These are phyloP conservation scores for Mycena sanguinolenta DNA, from an alignment of 768 basidiomycete species.

Conservation along the genomic window DNA sequence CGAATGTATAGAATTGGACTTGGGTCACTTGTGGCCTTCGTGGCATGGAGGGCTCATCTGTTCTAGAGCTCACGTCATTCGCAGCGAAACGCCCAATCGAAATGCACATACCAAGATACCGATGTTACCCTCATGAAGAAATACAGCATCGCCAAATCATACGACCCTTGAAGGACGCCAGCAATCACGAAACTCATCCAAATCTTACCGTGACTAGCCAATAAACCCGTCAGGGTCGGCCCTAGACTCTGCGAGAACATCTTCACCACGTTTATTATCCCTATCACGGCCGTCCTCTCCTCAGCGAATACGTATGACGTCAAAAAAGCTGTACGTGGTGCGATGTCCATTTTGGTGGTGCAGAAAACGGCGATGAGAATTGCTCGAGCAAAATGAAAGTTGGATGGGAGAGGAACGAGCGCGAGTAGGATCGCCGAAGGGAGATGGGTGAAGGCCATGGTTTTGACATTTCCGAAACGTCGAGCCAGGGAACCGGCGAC, in stretches of 20 bases:
- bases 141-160: slow-evolving; percentile 32
- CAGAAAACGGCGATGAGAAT: slow-evolving; percentile 26
- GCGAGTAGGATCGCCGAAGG: slow-evolving; percentile 25
- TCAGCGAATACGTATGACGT: slow-evolving; percentile 21
- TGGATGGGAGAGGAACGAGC: slow-evolving; percentile 24
- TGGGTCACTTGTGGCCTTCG: too few species aligned
- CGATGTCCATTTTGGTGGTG: slow-evolving; percentile 29
- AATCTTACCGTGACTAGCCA: slow-evolving; percentile 21
- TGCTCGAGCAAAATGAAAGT: slow-evolving; percentile 18
- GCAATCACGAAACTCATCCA: slow-evolving; percentile 30
- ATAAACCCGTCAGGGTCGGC: slow-evolving; percentile 23
- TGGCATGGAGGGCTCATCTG: slow-evolving; percentile 2
- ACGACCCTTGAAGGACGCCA: slow-evolving; percentile 18
- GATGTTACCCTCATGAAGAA: slow-evolving; percentile 19
- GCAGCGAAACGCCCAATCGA: slow-evolving; percentile 17
- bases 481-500: slow-evolving; percentile 24
- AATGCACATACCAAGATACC: slow-evolving; percentile 22
- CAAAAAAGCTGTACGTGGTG: slow-evolving; percentile 26
- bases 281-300: slow-evolving; percentile 29
- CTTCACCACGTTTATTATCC: slow-evolving; percentile 23
- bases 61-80: slow-evolving; percentile 16
- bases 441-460: slow-evolving; percentile 28
- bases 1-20: too few species aligned
- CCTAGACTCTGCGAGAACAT: slow-evolving; percentile 18
- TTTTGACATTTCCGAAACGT: slow-evolving; percentile 24